A percentile compares a stretch with the other conserved stretches of the same genome.
These are phyloP conservation scores for Dactylonectria macrodidyma DNA, from an alignment of 2,329 filamentous ascomycete genomes.

Conservation along the genomic window DNA sequence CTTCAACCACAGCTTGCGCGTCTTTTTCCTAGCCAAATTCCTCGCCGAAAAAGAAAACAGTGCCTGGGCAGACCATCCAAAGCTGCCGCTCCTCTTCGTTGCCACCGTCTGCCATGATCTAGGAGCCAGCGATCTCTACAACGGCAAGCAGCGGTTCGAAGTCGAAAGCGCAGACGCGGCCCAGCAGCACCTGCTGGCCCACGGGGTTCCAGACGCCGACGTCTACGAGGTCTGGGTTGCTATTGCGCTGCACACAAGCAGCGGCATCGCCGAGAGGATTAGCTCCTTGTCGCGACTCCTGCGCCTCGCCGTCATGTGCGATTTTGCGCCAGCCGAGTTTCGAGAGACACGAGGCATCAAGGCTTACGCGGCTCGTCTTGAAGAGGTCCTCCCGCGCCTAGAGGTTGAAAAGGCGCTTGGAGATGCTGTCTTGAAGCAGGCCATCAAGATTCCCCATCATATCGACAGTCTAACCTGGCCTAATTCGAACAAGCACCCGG, in stretches of 20 bases:
- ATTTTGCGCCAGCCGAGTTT: constrained; percentile 47
- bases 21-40: constrained; percentile 46
- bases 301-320: constrained; percentile 50
- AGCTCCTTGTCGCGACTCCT: constrained; percentile 51
- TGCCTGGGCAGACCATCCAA: constrained; percentile 8
- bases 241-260: constrained; percentile 53
- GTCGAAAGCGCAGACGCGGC: constrained; percentile 51
- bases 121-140: constrained; percentile 48
- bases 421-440: constrained; percentile 49
- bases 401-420: constrained; percentile 44
- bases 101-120: constrained; percentile 55
- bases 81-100: constrained; percentile 48
- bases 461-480: constrained; percentile 46
- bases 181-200: constrained; percentile 44
- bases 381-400: constrained; percentile 44
- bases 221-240: constrained; percentile 53
- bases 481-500: constrained; percentile 47
- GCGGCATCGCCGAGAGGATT: constrained; percentile 55
- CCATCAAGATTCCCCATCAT: constrained; percentile 33
- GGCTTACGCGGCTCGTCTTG: constrained; percentile 37
- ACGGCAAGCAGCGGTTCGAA: constrained; percentile 54
- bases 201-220: constrained; percentile 42
- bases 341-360: constrained; percentile 19
- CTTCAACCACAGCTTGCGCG: constrained; percentile 50
- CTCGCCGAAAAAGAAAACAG: constrained; percentile 40